Evolutionary conservation across 2,329 filamentous ascomycete species (phyloP).

Genomic region (Beauveria bassiana): DNA sequence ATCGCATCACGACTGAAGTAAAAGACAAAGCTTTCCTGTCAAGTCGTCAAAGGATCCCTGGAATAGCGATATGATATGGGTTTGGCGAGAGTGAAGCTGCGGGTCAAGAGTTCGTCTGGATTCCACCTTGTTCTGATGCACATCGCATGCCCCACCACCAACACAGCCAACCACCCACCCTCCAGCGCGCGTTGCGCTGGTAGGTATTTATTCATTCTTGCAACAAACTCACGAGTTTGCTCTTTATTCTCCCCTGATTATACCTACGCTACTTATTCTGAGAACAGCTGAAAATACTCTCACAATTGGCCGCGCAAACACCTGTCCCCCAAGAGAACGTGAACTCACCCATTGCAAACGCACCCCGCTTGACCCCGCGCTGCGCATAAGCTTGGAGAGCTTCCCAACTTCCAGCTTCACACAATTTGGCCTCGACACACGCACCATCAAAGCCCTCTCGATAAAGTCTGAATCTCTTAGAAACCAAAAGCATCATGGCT

Average conservation of each 20-base stretch:
- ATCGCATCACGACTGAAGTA: neutral
- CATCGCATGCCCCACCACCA: neutral
- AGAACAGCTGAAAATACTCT: neutral
- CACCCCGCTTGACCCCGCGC: conserved; percentile 8
- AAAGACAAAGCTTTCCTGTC: neutral
- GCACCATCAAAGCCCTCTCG: neutral
- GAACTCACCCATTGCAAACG: neutral
- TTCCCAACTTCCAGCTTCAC: neutral
- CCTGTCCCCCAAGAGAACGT: neutral
- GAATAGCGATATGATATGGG: neutral
- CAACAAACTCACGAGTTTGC: neutral
- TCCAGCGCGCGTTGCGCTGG: neutral
- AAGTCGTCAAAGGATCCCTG: neutral
- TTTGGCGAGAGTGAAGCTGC: neutral
- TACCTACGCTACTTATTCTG: neutral
- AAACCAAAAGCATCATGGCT: conserved; percentile 26
- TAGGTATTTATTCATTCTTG: neutral
- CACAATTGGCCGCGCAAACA: neutral
- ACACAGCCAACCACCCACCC: neutral
- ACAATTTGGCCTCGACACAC: neutral
- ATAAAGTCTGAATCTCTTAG: neutral
- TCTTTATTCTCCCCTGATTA: neutral
- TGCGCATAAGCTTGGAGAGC: neutral
- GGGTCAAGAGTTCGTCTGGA: conserved; percentile 1
- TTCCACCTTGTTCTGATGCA: conserved; percentile 4